Evolutionary conservation across 2,329 filamentous ascomycete genomes (phyloP).

Genomic region (Sordariomycetes sp.): DNA sequence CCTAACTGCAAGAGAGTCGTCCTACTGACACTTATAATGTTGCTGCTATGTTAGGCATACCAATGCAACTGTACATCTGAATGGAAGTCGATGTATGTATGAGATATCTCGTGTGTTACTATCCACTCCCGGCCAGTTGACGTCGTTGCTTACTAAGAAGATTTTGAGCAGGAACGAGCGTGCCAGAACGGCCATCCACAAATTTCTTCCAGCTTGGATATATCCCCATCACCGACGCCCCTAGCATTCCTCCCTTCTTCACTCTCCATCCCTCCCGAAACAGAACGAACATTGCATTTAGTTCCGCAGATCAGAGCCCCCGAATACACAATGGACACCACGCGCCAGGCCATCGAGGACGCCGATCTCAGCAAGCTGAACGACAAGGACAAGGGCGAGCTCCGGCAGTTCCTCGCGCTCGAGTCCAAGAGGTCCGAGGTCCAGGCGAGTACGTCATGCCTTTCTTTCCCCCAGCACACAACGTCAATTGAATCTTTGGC

Average conservation of each 20-base stretch:
- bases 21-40: too few species aligned
- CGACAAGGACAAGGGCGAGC: constrained; percentile 72
- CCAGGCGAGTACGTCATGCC: constrained; percentile 38
- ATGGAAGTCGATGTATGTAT: too few species aligned
- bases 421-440: constrained; percentile 73
- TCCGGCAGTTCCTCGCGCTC: constrained; percentile 73
- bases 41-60: too few species aligned
- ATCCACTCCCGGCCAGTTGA: too few species aligned
- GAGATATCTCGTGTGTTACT: too few species aligned
- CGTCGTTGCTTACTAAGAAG: neutral
- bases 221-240: neutral
- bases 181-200: neutral
- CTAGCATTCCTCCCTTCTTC: neutral
- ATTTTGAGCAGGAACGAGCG: neutral
- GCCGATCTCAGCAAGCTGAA: constrained; percentile 63
- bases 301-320: neutral
- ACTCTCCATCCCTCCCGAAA: neutral
- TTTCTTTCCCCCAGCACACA: constrained; percentile 4
- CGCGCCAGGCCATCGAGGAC: constrained; percentile 22
- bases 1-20: too few species aligned
- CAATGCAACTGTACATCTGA: too few species aligned
- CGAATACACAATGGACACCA: constrained; percentile 2
- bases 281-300: neutral
- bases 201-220: neutral
- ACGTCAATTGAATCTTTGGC: neutral